A percentile compares a stretch with the other conserved stretches of the same genome.
phyloP scores from a whole-genome alignment of 306 rosid genomes.

The Hylodesmum podocarpum region DNA sequence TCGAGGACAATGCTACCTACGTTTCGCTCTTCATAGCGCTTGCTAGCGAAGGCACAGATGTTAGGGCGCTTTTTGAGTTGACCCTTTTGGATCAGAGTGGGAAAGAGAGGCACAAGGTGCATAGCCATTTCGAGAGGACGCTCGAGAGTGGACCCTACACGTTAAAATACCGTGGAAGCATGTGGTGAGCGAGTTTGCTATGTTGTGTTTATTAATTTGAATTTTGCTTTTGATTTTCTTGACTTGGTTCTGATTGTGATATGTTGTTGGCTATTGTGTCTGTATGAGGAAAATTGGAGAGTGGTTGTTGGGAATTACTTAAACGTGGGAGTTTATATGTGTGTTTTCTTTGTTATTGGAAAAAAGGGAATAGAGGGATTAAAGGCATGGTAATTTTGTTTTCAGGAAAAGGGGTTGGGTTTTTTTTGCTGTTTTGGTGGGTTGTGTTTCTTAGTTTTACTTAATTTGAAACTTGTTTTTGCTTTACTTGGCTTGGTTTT shows the following conservation, averaged over 20 bases:
- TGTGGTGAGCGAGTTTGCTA: slow-evolving; percentile 58
- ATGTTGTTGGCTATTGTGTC: neutral
- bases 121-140: slow-evolving; percentile 82
- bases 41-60: slow-evolving; percentile 83
- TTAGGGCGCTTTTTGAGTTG: slow-evolving; percentile 76
- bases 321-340: neutral
- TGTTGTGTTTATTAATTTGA: neutral
- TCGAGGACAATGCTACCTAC: slow-evolving; percentile 73
- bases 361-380: too few species aligned
- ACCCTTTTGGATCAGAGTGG: slow-evolving; percentile 92
- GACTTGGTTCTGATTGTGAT: neutral
- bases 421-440: too few species aligned
- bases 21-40: slow-evolving; percentile 82
- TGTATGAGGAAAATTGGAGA: neutral
- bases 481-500: neutral
- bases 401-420: too few species aligned
- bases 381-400: too few species aligned
- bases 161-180: slow-evolving; percentile 83
- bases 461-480: neutral
- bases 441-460: neutral
- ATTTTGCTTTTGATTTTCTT: neutral
- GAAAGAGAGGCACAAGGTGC: slow-evolving; percentile 82
- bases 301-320: neutral
- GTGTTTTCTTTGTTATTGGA: neutral
- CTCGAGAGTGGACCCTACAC: slow-evolving; percentile 85